Conservation (phyloP, 768 basidiomycete species). For the Suillus subluteus region DNA sequence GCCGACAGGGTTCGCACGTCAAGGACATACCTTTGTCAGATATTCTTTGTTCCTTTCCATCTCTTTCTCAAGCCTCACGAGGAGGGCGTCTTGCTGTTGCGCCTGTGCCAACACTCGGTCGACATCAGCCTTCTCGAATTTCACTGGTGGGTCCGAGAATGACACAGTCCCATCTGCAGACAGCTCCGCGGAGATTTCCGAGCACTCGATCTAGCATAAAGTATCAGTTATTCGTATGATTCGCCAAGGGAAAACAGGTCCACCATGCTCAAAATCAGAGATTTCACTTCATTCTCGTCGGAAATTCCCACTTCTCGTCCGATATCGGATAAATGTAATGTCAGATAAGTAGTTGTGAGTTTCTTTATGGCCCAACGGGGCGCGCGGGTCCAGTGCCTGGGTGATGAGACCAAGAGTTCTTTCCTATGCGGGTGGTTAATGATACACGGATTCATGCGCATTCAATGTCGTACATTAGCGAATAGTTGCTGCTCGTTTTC, state of each 20-base stretch:
- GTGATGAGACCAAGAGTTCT: slow-evolving; percentile 70
- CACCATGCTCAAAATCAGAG: slow-evolving; percentile 76
- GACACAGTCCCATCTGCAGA: slow-evolving; percentile 72
- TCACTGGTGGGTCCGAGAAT: slow-evolving; percentile 66
- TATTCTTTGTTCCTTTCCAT: slow-evolving; percentile 72
- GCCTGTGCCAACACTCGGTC: slow-evolving; percentile 57
- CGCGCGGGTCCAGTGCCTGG: slow-evolving; percentile 67
- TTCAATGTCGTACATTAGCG: slow-evolving; percentile 41
- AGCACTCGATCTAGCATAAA: slow-evolving; percentile 62
- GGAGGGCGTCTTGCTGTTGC: slow-evolving; percentile 47
- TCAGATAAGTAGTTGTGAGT: slow-evolving; percentile 83
- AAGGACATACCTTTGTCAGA: slow-evolving; percentile 60
- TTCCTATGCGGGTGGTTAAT: slow-evolving; percentile 48
- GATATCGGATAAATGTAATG: slow-evolving; percentile 75
- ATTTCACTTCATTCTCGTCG: slow-evolving; percentile 56
- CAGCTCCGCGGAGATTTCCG: slow-evolving; percentile 71
- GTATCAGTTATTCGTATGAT: slow-evolving; percentile 4
- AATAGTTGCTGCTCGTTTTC: slow-evolving; percentile 63
- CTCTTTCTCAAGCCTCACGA: slow-evolving; percentile 29
- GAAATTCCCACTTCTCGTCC: slow-evolving; percentile 48
- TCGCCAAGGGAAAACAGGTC: slow-evolving; percentile 19
- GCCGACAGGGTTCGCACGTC: not conserved
- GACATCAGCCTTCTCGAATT: slow-evolving; percentile 62
- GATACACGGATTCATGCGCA: not conserved
- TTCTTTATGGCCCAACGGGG: slow-evolving; percentile 80